Conservation (phyloP, 768 basidiomycete species). For the Leucocoprinus birnbaumii region DNA sequence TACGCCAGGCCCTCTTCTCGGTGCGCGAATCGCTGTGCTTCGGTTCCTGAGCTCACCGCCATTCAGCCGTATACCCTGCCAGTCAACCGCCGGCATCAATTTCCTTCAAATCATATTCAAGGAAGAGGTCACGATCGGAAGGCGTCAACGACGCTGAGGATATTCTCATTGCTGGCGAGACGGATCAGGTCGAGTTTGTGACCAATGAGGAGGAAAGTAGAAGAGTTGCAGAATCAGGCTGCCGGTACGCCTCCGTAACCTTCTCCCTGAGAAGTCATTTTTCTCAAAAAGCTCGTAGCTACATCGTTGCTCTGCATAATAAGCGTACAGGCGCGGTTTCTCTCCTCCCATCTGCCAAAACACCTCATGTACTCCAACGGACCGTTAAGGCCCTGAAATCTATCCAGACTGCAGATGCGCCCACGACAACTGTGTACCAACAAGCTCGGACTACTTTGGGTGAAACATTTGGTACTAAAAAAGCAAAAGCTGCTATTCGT, state of each 20-base stretch:
- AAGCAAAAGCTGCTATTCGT: conserved; percentile 82
- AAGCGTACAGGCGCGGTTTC: conserved; percentile 69
- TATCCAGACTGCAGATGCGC: conserved; percentile 45
- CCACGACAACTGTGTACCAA: conserved; percentile 49
- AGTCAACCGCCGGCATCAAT: conserved; percentile 55
- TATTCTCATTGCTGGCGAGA: conserved; percentile 77
- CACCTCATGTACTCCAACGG: conserved; percentile 66
- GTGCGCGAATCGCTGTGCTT: conserved; percentile 20
- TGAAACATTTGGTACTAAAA: conserved; percentile 93
- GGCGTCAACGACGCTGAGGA: conserved; percentile 24
- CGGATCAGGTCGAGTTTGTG: conserved; percentile 79
- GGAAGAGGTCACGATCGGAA: conserved; percentile 34
- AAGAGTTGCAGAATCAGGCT: conserved; percentile 52
- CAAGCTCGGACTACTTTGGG: conserved; percentile 79
- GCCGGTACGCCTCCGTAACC: conserved; percentile 50
- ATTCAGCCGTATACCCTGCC: conserved; percentile 53
- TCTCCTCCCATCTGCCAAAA: conserved; percentile 63
- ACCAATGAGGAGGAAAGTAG: conserved; percentile 55
- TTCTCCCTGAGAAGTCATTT: not conserved
- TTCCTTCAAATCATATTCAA: conserved; percentile 58
- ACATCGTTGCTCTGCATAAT: conserved; percentile 82
- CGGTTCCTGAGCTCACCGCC: conserved; percentile 1
- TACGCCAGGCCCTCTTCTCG: conserved; percentile 36
- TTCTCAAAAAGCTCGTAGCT: conserved; percentile 42
- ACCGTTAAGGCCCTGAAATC: conserved; percentile 85